Base-by-base conservation (phyloP, 2,329 filamentous ascomycete genomes). In the Nigrospora sphaerica region DNA sequence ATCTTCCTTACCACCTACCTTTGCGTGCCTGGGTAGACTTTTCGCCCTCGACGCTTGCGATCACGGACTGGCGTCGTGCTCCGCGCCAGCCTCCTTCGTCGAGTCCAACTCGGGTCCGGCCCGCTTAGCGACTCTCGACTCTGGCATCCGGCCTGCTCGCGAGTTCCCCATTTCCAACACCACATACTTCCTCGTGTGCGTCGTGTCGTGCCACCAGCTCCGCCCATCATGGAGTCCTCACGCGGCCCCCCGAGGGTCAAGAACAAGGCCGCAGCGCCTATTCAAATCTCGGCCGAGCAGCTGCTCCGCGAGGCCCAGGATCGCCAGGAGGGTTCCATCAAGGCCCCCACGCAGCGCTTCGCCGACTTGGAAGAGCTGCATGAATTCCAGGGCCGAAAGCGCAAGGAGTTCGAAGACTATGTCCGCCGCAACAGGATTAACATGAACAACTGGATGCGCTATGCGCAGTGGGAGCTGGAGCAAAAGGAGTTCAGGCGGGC, bases 391-490 rank as follows among this genome's bases (percentile, higher is more conserved):
- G 92, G 91, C 46, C 82, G 93, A 53, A 97, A 97, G 72, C 80
- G 93, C 56, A 93, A 91, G 67, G 93, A 95, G 61, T 98, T 95
- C 58, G 93, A 98, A 69, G 88, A 95, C 73, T 97, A 97, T 84
- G 88, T 97, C 50, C 85, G 90, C 53, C 86, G 93, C 53, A 97
- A 97, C 63, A 75, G 92, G 61, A 78, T 96, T 63, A 95, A 95
- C 62, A 90, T 97, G 78, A 95, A 95, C 74, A 97, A 97, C 69
- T 98, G 93, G 93, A 89, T 93, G 78, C 87, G 91, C 61, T 98
- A 98, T 75, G 92, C 93, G 46, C 81, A 88, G 57, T 98, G 91
- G 88, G 93, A 98, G 72, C 77, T 97, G 50, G 92, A 98, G 65
- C 93, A 98, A 70, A 97, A 97, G 68, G 93, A 98, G 71, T 96